These are phyloP conservation scores for Aureobasidium vineae DNA, from an alignment of 2,329 filamentous ascomycete genomes.

Conservation along the genomic window DNA sequence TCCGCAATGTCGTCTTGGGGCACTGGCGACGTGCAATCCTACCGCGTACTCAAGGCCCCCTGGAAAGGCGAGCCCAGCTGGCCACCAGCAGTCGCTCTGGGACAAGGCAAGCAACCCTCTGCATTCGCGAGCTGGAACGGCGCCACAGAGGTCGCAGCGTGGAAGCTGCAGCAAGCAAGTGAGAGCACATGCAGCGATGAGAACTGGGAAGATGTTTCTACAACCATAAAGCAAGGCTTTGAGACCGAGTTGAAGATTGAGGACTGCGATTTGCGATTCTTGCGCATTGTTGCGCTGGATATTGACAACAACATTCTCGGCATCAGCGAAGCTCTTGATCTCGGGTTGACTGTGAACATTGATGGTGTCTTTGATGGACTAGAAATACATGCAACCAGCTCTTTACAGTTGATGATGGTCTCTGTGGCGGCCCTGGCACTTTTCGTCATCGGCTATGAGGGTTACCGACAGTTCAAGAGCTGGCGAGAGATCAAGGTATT, in stretches of 20 bases:
- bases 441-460: neutral
- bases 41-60: constrained; percentile 40
- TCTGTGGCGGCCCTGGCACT: neutral
- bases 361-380: neutral
- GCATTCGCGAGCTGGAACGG: constrained; percentile 56
- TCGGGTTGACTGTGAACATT: neutral
- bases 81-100: constrained; percentile 29
- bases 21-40: constrained; percentile 39
- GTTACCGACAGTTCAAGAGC: neutral
- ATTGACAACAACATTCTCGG: constrained; percentile 29
- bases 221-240: constrained; percentile 28
- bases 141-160: constrained; percentile 47
- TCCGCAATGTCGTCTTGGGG: constrained; percentile 36
- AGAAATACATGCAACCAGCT: neutral
- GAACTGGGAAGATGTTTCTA: constrained; percentile 30
- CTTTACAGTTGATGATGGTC: neutral
- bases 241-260: constrained; percentile 29
- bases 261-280: neutral
- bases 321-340: neutral
- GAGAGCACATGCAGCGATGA: neutral
- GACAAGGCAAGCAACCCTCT: constrained; percentile 18
- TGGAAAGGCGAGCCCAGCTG: constrained; percentile 34
- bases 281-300: constrained; percentile 33
- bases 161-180: constrained; percentile 42
- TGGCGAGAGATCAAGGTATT: neutral